phyloP scores from a whole-genome alignment of 2,329 filamentous ascomycete genomes.

The Cercospora janseana region DNA sequence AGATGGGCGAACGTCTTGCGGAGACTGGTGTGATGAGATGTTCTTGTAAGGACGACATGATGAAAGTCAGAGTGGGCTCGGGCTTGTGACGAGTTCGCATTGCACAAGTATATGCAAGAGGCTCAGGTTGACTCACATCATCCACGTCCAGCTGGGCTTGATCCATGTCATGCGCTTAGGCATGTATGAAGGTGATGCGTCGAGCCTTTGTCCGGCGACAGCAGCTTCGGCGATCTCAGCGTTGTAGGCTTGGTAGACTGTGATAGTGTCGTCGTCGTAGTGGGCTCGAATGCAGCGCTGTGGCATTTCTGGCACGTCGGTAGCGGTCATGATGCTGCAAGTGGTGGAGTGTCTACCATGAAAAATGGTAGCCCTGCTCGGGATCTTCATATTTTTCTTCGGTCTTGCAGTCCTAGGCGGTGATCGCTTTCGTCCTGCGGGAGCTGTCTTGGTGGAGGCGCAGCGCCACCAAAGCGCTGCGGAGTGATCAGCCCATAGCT shows the following conservation, averaged over 20 bases:
- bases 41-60: too few species aligned
- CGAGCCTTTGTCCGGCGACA: neutral
- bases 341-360: too few species aligned
- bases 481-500: neutral
- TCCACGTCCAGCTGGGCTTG: slow-evolving; percentile 16
- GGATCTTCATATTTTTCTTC: neutral
- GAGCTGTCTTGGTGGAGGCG: slow-evolving; percentile 6
- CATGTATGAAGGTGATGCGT: slow-evolving; percentile 6
- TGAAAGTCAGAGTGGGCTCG: too few species aligned
- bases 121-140: neutral
- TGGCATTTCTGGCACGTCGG: neutral
- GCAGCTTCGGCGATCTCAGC: slow-evolving; percentile 10
- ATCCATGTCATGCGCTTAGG: slow-evolving; percentile 14
- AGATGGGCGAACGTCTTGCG: too few species aligned
- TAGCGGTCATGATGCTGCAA: neutral
- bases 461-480: neutral
- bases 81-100: too few species aligned
- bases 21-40: too few species aligned
- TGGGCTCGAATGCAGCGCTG: slow-evolving; percentile 9
- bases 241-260: slow-evolving; percentile 15
- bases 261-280: slow-evolving; percentile 5
- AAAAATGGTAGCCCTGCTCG: neutral
- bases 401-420: neutral
- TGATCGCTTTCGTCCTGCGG: neutral
- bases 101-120: too few species aligned